These are phyloP conservation scores for Fusarium keratoplasticum DNA, from an alignment of 2,329 filamentous ascomycete species.

Conservation along the genomic window DNA sequence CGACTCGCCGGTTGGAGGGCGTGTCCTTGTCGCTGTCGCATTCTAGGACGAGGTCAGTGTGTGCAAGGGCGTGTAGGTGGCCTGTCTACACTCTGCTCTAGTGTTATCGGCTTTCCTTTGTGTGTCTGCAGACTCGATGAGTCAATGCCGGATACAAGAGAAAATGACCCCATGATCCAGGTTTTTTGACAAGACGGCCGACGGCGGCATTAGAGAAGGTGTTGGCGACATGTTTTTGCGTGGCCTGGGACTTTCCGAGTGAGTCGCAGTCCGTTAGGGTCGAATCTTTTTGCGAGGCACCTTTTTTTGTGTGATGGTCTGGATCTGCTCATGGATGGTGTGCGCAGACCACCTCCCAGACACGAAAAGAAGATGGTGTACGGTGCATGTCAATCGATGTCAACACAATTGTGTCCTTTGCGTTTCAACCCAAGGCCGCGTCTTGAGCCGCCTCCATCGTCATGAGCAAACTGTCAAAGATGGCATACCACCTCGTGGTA, in stretches of 20 bases:
- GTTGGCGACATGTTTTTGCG: neutral
- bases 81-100: conserved; percentile 1
- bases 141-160: conserved; percentile 38
- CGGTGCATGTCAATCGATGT: neutral
- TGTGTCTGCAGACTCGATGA: conserved; percentile 34
- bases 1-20: neutral
- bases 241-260: neutral
- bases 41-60: conserved; percentile 22
- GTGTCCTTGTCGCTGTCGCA: neutral
- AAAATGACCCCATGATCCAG: conserved; percentile 37
- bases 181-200: conserved; percentile 4
- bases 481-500: neutral
- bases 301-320: neutral
- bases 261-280: neutral
- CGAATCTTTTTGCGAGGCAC: neutral
- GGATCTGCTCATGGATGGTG: conserved; percentile 7
- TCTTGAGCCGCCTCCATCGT: conserved; percentile 21
- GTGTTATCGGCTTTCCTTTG: neutral
- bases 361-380: conserved; percentile 14
- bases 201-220: conserved; percentile 12
- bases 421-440: conserved; percentile 41
- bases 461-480: conserved; percentile 1
- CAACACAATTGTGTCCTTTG: neutral
- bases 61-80: conserved; percentile 5
- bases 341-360: neutral